These are phyloP conservation scores for Dactylellina parvicollis DNA, from an alignment of 2,329 filamentous ascomycete genomes.

Conservation along the genomic window DNA sequence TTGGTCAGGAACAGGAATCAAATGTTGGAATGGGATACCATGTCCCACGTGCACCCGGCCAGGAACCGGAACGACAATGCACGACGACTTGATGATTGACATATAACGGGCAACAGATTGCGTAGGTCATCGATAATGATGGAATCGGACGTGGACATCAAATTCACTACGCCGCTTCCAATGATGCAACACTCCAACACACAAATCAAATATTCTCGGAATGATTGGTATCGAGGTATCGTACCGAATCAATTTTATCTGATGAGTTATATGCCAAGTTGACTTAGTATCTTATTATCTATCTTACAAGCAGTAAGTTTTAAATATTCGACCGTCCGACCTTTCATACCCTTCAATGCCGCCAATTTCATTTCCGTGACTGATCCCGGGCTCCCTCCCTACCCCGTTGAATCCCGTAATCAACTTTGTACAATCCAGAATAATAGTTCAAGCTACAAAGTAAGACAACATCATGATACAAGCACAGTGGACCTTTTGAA, in stretches of 20 bases:
- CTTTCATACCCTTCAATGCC: not conserved
- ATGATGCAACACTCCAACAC: too few relatives aligned
- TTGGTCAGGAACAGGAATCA: slow-evolving; percentile 8
- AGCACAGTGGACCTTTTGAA: too few relatives aligned
- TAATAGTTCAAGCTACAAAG: too few relatives aligned
- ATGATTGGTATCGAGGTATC: too few relatives aligned
- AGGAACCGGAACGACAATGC: not conserved
- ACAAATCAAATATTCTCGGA: too few relatives aligned
- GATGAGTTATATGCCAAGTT: too few relatives aligned
- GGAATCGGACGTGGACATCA: not conserved
- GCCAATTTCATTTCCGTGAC: not conserved
- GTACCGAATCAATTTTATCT: too few relatives aligned
- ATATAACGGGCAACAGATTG: slow-evolving; percentile 12
- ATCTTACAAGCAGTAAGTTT: too few relatives aligned
- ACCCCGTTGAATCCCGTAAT: not conserved
- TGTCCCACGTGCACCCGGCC: slow-evolving; percentile 1
- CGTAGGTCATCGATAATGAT: not conserved
- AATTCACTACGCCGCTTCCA: too few relatives aligned
- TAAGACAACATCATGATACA: too few relatives aligned
- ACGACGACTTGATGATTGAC: not conserved
- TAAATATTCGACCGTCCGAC: not conserved
- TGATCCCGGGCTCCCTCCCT: not conserved
- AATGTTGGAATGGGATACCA: not conserved
- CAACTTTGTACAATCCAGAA: too few relatives aligned
- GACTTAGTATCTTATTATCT: too few relatives aligned